Percentiles rank a stretch among this genome's conserved stretches.
Evolutionary conservation across 2,329 filamentous ascomycete species (phyloP).

Genomic region (Periglandula ipomoeae): DNA sequence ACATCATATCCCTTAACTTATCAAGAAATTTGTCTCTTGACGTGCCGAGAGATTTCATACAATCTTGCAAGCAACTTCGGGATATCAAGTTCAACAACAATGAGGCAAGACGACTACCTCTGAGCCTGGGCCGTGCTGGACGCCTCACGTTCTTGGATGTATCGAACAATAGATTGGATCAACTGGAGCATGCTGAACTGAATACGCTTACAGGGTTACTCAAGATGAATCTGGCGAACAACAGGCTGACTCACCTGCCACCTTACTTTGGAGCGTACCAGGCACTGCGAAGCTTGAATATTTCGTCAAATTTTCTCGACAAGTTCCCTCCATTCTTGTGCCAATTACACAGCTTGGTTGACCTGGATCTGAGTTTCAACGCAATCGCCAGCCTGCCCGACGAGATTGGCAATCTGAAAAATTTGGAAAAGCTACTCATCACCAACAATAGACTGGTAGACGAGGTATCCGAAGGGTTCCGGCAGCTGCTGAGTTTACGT

Average conservation of each 20-base stretch:
- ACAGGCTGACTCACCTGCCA: conserved; percentile 71
- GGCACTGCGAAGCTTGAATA: conserved; percentile 71
- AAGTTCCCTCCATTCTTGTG: conserved; percentile 81
- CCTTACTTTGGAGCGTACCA: conserved; percentile 75
- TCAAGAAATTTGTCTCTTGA: conserved; percentile 88
- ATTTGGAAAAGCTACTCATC: conserved; percentile 82
- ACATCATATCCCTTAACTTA: conserved; percentile 91
- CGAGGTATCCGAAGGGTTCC: conserved; percentile 63
- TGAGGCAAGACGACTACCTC: conserved; percentile 76
- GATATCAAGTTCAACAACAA: conserved; percentile 97
- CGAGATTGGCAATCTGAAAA: conserved; percentile 66
- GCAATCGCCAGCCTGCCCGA: conserved; percentile 70
- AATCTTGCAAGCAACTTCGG: conserved; percentile 79
- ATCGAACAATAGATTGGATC: conserved; percentile 86
- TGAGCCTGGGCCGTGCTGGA: conserved; percentile 71
- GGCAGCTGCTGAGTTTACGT: conserved; percentile 65
- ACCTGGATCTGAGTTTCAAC: conserved; percentile 96
- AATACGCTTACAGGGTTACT: conserved; percentile 66
- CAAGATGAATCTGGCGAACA: conserved; percentile 90
- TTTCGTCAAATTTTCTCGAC: conserved; percentile 87
- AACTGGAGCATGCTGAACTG: conserved; percentile 77
- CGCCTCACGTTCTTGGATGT: conserved; percentile 84
- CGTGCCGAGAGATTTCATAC: conserved; percentile 91
- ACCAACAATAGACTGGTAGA: conserved; percentile 87
- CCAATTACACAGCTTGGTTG: conserved; percentile 71